These are phyloP conservation scores for Bipolaris oryzae DNA, from an alignment of 2,329 filamentous ascomycete species.

Conservation along the genomic window DNA sequence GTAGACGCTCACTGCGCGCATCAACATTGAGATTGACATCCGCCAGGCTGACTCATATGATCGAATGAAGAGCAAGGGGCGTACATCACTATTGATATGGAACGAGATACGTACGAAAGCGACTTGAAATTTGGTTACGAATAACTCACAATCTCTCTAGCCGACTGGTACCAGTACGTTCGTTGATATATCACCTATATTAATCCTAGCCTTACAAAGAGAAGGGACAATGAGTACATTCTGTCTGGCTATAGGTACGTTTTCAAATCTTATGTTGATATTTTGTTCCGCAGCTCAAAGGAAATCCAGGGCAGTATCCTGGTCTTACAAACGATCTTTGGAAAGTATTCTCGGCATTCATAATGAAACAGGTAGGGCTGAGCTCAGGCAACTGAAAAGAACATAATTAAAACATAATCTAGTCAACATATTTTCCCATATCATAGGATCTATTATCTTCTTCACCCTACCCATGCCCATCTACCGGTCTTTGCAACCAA, in stretches of 20 bases:
- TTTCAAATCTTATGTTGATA: too few relatives aligned
- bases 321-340: not conserved
- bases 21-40: not conserved
- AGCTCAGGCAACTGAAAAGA: too few relatives aligned
- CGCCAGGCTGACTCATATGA: not conserved
- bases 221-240: constrained; percentile 6
- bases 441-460: not conserved
- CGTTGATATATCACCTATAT: too few relatives aligned
- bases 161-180: constrained; percentile 6
- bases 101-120: not conserved
- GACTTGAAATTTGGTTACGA: not conserved
- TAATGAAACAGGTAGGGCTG: constrained; percentile 1
- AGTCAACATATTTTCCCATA: constrained; percentile 5
- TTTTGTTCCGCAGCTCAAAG: not conserved
- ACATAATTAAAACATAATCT: not conserved
- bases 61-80: not conserved
- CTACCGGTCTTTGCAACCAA: not conserved
- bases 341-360: not conserved
- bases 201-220: not conserved
- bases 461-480: not conserved
- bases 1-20: not conserved
- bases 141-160: not conserved
- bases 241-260: not conserved
- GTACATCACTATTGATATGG: not conserved
- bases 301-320: not conserved